A percentile compares a stretch with the other conserved stretches of the same genome.
phyloP scores from a whole-genome alignment of 306 rosid genomes.

The Dicorynia guianensis region DNA sequence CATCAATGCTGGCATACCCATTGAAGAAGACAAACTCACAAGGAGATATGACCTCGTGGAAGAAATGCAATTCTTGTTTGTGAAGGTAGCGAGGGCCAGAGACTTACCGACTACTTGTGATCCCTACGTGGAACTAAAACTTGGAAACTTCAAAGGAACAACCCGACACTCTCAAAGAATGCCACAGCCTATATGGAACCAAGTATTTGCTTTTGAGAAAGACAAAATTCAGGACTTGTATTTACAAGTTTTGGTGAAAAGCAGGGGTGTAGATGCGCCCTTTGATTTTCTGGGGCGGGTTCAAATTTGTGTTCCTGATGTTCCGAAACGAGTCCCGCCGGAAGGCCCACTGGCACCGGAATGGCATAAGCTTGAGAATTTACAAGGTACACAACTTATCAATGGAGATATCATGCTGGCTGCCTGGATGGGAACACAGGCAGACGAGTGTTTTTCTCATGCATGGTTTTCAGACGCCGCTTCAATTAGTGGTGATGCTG shows the following conservation, averaged over 20 bases:
- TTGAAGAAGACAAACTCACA: slow-evolving; percentile 15
- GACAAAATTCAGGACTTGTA: slow-evolving; percentile 33
- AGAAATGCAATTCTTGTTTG: slow-evolving; percentile 53
- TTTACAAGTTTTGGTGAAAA: slow-evolving; percentile 34
- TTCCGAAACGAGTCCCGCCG: slow-evolving; percentile 42
- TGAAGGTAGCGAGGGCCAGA: slow-evolving; percentile 45
- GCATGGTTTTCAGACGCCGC: slow-evolving; percentile 53
- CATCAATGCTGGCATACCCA: slow-evolving; percentile 28
- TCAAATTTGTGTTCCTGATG: slow-evolving; percentile 27
- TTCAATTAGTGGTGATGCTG: slow-evolving; percentile 8
- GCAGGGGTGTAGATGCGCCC: background rate
- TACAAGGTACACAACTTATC: slow-evolving; percentile 2
- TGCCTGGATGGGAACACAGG: slow-evolving; percentile 63
- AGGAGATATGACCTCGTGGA: slow-evolving; percentile 55
- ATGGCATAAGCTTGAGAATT: slow-evolving; percentile 48
- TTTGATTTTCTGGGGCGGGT: slow-evolving; percentile 35
- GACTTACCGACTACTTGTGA: slow-evolving; percentile 33
- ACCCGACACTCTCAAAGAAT: slow-evolving; percentile 29
- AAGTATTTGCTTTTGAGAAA: slow-evolving; percentile 46
- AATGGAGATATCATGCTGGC: slow-evolving; percentile 56
- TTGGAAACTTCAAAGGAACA: slow-evolving; percentile 54
- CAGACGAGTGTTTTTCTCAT: slow-evolving; percentile 47
- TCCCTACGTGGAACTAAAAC: slow-evolving; percentile 49
- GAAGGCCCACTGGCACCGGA: slow-evolving; percentile 50
- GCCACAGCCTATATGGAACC: slow-evolving; percentile 43